These are phyloP conservation scores for Serendipita sp. DNA, from an alignment of 768 basidiomycete genomes.

Conservation along the genomic window DNA sequence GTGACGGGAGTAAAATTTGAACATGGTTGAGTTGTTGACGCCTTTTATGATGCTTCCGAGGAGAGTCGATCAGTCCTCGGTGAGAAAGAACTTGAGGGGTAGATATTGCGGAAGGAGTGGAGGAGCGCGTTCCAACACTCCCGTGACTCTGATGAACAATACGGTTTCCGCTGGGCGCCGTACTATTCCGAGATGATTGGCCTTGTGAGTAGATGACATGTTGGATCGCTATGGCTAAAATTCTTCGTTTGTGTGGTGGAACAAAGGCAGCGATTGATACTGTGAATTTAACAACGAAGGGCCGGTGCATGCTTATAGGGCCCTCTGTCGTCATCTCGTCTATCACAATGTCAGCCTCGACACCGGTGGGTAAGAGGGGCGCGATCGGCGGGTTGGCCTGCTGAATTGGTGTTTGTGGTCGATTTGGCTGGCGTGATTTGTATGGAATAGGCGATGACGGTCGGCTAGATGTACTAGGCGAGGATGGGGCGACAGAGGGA, in stretches of 20 bases:
- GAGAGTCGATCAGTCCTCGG: slow-evolving; percentile 1
- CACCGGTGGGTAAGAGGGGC: slow-evolving; percentile 20
- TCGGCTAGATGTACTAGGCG: slow-evolving; percentile 18
- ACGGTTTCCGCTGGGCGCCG: neutral
- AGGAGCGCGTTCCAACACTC: slow-evolving; percentile 14
- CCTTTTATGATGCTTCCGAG: slow-evolving; percentile 21
- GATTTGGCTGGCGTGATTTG: slow-evolving; percentile 10
- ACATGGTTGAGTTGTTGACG: slow-evolving; percentile 13
- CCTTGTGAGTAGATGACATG: slow-evolving; percentile 36
- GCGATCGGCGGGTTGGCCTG: slow-evolving; percentile 12
- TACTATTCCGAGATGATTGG: slow-evolving; percentile 11
- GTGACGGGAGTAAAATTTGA: slow-evolving; percentile 15
- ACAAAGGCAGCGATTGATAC: slow-evolving; percentile 35
- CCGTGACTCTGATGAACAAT: neutral
- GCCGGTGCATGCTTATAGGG: slow-evolving; percentile 33
- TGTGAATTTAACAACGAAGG: slow-evolving; percentile 42
- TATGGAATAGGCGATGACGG: slow-evolving; percentile 22
- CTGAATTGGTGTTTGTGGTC: slow-evolving; percentile 14
- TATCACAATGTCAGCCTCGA: slow-evolving; percentile 46
- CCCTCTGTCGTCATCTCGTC: slow-evolving; percentile 31
- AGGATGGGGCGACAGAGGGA: slow-evolving; percentile 14
- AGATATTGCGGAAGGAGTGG: slow-evolving; percentile 12
- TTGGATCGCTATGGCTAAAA: slow-evolving; percentile 44
- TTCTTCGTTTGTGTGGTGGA: slow-evolving; percentile 23
- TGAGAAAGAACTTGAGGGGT: slow-evolving; percentile 22